phyloP scores from a whole-genome alignment of 768 basidiomycete species.

The Boletus huronensis region DNA sequence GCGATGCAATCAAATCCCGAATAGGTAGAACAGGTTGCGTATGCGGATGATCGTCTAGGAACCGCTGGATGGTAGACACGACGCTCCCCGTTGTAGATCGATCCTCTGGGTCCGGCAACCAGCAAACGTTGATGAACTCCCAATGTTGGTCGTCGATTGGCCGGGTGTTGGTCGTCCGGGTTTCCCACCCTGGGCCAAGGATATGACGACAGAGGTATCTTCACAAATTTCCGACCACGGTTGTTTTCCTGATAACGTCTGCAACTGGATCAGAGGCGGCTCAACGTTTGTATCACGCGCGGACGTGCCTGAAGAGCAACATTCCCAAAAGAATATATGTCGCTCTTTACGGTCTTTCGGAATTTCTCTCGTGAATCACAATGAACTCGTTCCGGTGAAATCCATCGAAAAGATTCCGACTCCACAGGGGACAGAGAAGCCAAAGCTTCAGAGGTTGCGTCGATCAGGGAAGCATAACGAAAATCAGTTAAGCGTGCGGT shows the following conservation, averaged over 20 bases:
- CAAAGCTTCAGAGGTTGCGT: background rate
- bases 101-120: background rate
- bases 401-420: conserved; percentile 39
- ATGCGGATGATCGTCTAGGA: background rate
- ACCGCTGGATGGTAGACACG: background rate
- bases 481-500: conserved; percentile 43
- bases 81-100: background rate
- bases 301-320: background rate
- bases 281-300: background rate
- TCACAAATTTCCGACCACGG: background rate
- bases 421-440: conserved; percentile 27
- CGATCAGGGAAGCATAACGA: conserved; percentile 31
- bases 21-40: background rate
- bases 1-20: background rate
- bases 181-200: background rate
- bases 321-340: background rate
- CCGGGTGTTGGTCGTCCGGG: background rate
- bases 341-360: background rate
- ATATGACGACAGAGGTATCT: background rate
- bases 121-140: conserved; percentile 2
- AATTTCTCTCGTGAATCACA: conserved; percentile 11
- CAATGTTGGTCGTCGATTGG: background rate
- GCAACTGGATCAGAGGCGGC: background rate
- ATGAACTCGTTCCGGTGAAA: conserved; percentile 33
- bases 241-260: background rate